Conservation (phyloP, 371 early-diverging fungal species). For the Mucor racemosus region DNA sequence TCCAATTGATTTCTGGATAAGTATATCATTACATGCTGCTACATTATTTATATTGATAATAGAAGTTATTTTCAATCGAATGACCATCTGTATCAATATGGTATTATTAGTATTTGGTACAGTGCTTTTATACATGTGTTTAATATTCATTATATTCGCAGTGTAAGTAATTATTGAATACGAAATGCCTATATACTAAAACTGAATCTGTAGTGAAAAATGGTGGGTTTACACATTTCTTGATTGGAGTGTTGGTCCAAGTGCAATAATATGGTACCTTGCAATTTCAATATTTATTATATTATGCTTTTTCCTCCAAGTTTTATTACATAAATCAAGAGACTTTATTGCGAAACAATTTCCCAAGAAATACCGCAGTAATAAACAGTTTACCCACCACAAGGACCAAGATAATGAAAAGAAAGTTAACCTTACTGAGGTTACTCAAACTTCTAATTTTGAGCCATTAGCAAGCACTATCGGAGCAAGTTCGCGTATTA, state of each 20-base stretch:
- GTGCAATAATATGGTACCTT: slow-evolving; percentile 47
- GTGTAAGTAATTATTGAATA: slow-evolving; percentile 46
- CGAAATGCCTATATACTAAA: slow-evolving; percentile 39
- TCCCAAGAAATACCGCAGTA: slow-evolving; percentile 3
- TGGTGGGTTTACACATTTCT: slow-evolving; percentile 63
- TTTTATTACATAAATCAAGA: slow-evolving; percentile 46
- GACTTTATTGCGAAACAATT: slow-evolving; percentile 36
- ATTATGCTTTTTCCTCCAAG: slow-evolving; percentile 47
- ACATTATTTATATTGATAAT: slow-evolving; percentile 52
- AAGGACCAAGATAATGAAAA: background rate
- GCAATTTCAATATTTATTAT: slow-evolving; percentile 45
- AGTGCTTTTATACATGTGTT: slow-evolving; percentile 55
- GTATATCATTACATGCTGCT: slow-evolving; percentile 54
- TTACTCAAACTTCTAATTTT: slow-evolving; percentile 15
- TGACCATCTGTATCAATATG: slow-evolving; percentile 43
- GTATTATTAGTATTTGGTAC: slow-evolving; percentile 44
- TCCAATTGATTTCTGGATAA: slow-evolving; percentile 45
- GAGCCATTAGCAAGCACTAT: slow-evolving; percentile 28
- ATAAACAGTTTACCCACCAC: background rate
- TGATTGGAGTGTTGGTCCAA: slow-evolving; percentile 54
- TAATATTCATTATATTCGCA: slow-evolving; percentile 53
- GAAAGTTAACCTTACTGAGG: background rate
- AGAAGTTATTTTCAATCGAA: slow-evolving; percentile 55
- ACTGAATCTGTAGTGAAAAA: slow-evolving; percentile 39
- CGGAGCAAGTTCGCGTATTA: slow-evolving; percentile 6